Evolutionary conservation across 441 rosid species (phyloP).

Genomic region (Melastoma candidum): DNA sequence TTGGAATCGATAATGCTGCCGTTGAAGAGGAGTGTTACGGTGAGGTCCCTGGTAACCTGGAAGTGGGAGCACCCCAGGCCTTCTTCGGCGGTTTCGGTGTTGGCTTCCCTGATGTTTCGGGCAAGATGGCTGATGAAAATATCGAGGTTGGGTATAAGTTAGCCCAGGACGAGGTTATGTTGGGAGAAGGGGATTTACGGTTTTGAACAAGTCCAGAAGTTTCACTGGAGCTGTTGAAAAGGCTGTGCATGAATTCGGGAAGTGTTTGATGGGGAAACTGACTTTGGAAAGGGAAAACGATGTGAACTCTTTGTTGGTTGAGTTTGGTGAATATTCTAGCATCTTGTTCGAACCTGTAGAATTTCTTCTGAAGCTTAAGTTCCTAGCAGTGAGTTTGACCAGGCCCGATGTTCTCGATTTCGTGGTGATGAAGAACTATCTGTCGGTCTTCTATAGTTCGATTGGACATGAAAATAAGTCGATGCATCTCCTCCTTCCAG

Average conservation of each 20-base stretch:
- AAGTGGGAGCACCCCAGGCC: too few relatives aligned
- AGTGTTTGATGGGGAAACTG: constrained; percentile 41
- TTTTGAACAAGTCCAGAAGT: constrained; percentile 28
- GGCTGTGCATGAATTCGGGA: constrained; percentile 55
- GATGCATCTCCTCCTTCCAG: constrained; percentile 28
- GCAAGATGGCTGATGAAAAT: too few relatives aligned
- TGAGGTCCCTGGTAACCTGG: too few relatives aligned
- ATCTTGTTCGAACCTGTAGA: constrained; percentile 39
- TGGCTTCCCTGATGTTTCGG: too few relatives aligned
- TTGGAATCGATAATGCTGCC: too few relatives aligned
- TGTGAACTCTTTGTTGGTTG: constrained; percentile 17
- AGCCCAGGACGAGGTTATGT: too few relatives aligned
- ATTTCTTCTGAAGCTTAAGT: constrained; percentile 43
- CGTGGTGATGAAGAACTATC: constrained; percentile 28
- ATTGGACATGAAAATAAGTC: constrained; percentile 48
- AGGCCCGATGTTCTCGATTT: constrained; percentile 40
- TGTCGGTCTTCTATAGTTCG: constrained; percentile 49
- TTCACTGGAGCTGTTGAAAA: constrained; percentile 53
- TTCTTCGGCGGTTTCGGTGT: too few relatives aligned
- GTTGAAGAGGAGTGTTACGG: too few relatives aligned
- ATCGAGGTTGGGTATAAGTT: too few relatives aligned
- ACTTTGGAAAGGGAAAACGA: constrained; percentile 28
- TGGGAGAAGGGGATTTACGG: too few relatives aligned
- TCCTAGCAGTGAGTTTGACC: constrained; percentile 31
- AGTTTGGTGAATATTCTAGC: constrained; percentile 33